Percentiles rank a stretch among this genome's conserved stretches.
Evolutionary conservation across 176 grass and related monocot genomes (phyloP).

Genomic region (Oryza australiensis): DNA sequence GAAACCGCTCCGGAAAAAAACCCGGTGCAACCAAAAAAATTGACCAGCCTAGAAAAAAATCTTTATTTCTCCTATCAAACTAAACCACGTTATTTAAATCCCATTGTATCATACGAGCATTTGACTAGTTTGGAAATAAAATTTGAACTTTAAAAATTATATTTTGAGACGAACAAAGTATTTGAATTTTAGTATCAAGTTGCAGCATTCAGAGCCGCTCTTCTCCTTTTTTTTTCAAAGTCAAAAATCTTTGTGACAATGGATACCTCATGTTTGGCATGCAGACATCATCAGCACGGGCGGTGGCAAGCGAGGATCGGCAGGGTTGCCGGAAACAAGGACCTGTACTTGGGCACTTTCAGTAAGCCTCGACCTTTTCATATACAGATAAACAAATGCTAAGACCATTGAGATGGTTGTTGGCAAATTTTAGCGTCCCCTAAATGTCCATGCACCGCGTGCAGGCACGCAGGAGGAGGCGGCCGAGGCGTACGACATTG

Average conservation of each 20-base stretch:
- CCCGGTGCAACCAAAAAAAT: too few species aligned
- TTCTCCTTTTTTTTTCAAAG: background rate
- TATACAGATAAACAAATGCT: background rate
- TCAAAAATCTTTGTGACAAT: conserved; percentile 25
- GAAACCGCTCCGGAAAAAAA: too few species aligned
- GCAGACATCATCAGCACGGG: conserved; percentile 89
- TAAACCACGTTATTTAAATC: too few species aligned
- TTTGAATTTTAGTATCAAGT: background rate
- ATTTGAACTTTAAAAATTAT: too few species aligned
- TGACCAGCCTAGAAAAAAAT: too few species aligned
- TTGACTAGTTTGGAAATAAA: too few species aligned
- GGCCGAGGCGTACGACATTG: conserved; percentile 90
- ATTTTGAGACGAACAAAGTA: too few species aligned
- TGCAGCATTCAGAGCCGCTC: background rate
- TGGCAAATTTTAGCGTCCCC: background rate
- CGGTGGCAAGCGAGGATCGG: conserved; percentile 97
- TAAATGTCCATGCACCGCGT: background rate
- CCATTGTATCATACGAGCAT: too few species aligned
- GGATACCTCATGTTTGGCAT: background rate
- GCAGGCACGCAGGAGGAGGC: conserved; percentile 91
- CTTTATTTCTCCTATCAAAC: too few species aligned
- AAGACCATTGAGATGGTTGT: too few species aligned
- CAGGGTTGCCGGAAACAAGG: conserved; percentile 95
- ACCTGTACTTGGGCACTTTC: conserved; percentile 94
- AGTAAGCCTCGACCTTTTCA: conserved; percentile 50